Percentiles rank a stretch among this genome's conserved stretches.
These are phyloP conservation scores for Claviceps sp. DNA, from an alignment of 2,329 filamentous ascomycete species.

Conservation along the genomic window DNA sequence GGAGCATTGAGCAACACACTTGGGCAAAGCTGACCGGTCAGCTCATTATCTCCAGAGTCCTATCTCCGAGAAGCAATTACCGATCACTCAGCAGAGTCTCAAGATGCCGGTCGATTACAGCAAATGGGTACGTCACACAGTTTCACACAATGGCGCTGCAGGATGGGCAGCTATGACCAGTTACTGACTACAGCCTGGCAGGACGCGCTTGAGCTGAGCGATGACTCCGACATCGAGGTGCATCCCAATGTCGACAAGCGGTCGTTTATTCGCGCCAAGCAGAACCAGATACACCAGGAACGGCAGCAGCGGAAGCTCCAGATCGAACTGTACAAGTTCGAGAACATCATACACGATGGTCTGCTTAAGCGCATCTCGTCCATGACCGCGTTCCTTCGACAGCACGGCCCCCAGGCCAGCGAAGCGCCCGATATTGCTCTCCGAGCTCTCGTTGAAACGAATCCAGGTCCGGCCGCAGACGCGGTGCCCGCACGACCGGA, in stretches of 20 bases:
- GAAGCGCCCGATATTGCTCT: constrained; percentile 70
- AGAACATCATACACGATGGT: constrained; percentile 83
- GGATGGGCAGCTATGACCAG: not conserved
- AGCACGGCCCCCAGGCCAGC: constrained; percentile 52
- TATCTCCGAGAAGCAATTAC: too few relatives aligned
- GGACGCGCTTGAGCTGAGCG: constrained; percentile 90
- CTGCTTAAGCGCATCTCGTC: constrained; percentile 71
- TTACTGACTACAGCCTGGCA: constrained; percentile 15
- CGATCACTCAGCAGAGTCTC: not conserved
- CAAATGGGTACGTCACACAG: constrained; percentile 46
- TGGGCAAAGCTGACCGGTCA: too few relatives aligned
- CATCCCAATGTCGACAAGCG: constrained; percentile 98
- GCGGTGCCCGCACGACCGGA: constrained; percentile 61
- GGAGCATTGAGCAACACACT: too few relatives aligned
- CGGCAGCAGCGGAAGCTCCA: constrained; percentile 73
- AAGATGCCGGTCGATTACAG: constrained; percentile 46
- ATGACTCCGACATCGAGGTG: constrained; percentile 96
- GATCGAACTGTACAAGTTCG: constrained; percentile 86
- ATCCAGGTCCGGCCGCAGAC: constrained; percentile 58
- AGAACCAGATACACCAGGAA: constrained; percentile 90
- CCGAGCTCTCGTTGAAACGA: constrained; percentile 73
- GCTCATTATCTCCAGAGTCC: too few relatives aligned
- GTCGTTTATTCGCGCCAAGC: constrained; percentile 96
- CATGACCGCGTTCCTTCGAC: constrained; percentile 61
- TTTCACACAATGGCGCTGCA: too few relatives aligned